Conservation (phyloP, 2,329 filamentous ascomycete species). For the Hypoxylon sp. region DNA sequence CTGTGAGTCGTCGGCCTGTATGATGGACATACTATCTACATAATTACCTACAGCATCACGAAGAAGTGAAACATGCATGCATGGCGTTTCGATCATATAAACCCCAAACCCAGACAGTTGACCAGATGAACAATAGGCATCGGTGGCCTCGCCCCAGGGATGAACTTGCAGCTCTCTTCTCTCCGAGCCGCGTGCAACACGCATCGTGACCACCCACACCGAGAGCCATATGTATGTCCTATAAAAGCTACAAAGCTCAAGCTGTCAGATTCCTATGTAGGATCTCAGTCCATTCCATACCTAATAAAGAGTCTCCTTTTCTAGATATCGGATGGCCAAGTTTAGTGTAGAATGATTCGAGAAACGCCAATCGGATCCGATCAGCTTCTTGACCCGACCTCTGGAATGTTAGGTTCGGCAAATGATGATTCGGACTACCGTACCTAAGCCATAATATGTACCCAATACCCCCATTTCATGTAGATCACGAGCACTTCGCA, state of each 20-base stretch:
- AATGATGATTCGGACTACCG: constrained; percentile 30
- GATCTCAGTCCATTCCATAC: constrained; percentile 5
- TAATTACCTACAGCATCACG: constrained; percentile 9
- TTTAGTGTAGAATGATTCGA: constrained; percentile 36
- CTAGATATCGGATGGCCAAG: constrained; percentile 10
- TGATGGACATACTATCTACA: constrained; percentile 12
- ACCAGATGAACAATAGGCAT: constrained; percentile 19
- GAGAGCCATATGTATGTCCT: not conserved
- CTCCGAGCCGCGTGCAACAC: constrained; percentile 11
- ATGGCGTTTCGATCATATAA: constrained; percentile 36
- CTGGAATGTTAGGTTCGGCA: constrained; percentile 30
- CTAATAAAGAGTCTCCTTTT: constrained; percentile 4
- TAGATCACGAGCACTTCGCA: constrained; percentile 38
- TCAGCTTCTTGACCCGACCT: constrained; percentile 31
- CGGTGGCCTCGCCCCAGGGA: constrained; percentile 12
- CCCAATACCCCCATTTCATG: constrained; percentile 38
- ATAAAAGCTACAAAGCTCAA: no score
- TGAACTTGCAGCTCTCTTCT: constrained; percentile 12
- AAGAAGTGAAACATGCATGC: constrained; percentile 40
- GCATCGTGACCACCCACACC: constrained; percentile 4
- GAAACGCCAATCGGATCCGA: constrained; percentile 40
- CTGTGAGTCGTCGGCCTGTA: constrained; percentile 22
- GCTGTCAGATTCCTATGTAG: not conserved
- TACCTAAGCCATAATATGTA: constrained; percentile 34
- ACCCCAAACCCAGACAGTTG: constrained; percentile 25